Evolutionary conservation across 345 rosid species (phyloP).

Genomic region (Populus ilicifolia): DNA sequence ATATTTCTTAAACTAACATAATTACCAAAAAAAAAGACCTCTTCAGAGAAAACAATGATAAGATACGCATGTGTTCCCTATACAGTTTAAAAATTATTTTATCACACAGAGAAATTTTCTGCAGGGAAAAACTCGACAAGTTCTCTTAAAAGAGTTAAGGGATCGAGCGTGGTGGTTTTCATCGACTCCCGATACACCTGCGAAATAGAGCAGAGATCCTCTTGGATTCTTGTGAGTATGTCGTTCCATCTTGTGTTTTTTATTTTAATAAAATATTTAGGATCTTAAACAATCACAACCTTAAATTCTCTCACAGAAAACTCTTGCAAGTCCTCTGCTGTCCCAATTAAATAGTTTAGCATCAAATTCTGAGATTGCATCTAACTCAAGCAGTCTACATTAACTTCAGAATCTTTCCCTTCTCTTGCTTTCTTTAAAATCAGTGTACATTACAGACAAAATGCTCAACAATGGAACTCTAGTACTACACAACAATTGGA

Average conservation of each 20-base stretch:
- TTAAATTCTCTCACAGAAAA: background rate
- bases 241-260: background rate
- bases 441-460: slow-evolving; percentile 3
- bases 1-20: too few species aligned
- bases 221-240: background rate
- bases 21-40: too few species aligned
- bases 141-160: background rate
- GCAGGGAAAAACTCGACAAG: too few species aligned
- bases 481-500: background rate
- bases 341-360: background rate
- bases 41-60: too few species aligned
- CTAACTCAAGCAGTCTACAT: background rate
- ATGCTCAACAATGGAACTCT: background rate
- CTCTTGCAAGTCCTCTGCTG: background rate
- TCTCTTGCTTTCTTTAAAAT: background rate
- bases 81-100: too few species aligned
- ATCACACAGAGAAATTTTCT: too few species aligned
- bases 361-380: background rate
- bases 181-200: background rate
- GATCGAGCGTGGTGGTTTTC: background rate
- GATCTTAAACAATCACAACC: background rate
- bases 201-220: background rate
- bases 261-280: too few species aligned
- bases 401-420: background rate
- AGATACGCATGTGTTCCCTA: too few species aligned